Percentiles rank a stretch among this genome's conserved stretches.
Evolutionary conservation across 768 basidiomycete genomes (phyloP).

Genomic region (Termitomyces sp.): DNA sequence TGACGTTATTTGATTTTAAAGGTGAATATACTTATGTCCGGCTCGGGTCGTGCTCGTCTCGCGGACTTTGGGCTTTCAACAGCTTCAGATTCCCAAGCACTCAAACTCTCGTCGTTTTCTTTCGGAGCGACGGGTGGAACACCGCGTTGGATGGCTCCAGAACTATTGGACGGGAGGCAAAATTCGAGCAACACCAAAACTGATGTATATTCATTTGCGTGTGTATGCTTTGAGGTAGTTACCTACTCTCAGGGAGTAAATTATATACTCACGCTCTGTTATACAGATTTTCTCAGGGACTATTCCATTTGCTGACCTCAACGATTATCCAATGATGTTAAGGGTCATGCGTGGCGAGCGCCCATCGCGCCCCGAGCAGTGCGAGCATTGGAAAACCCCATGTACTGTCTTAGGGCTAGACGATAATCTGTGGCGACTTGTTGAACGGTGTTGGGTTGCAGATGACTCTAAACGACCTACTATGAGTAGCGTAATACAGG

Average conservation of each 20-base stretch:
- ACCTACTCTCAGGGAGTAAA: neutral
- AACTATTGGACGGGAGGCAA: neutral
- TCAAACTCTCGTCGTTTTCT: neutral
- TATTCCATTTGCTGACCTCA: neutral
- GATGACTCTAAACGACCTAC: neutral
- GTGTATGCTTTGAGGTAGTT: neutral
- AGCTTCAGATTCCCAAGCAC: neutral
- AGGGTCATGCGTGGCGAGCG: too few species aligned
- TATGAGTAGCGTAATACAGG: neutral
- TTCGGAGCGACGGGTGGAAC: too few species aligned
- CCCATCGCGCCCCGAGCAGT: neutral
- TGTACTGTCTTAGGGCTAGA: too few species aligned
- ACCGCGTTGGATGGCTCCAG: too few species aligned
- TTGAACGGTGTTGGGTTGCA: neutral
- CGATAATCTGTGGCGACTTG: neutral
- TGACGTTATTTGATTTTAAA: neutral
- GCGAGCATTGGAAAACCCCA: neutral
- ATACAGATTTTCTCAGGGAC: too few species aligned
- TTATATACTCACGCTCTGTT: neutral
- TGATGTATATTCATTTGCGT: neutral
- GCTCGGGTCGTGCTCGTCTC: neutral
- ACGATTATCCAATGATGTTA: too few species aligned
- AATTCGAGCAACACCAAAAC: neutral
- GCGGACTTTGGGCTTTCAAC: neutral
- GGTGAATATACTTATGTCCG: neutral